Evolutionary conservation across 2,329 filamentous ascomycete genomes (phyloP).

Genomic region (Didymella pinodella): DNA sequence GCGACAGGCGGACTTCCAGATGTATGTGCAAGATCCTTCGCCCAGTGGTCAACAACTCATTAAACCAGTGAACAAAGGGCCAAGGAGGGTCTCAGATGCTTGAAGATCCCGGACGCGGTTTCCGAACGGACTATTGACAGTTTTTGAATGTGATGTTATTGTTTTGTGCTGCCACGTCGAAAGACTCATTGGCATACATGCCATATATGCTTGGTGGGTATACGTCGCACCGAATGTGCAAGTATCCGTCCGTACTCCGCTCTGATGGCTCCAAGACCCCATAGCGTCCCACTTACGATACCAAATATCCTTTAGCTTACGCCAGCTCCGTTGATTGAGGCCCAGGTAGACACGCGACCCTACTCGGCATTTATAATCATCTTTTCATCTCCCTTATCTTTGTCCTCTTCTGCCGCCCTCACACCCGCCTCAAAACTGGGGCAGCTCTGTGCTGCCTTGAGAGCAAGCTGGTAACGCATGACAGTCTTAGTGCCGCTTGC

Average conservation of each 20-base stretch:
- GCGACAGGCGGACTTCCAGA: too few species aligned
- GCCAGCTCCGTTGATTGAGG: background rate
- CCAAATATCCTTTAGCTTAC: background rate
- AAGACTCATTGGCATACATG: background rate
- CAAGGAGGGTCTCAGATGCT: too few species aligned
- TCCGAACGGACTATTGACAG: too few species aligned
- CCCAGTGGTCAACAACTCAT: too few species aligned
- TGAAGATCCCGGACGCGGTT: too few species aligned
- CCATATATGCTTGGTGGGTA: background rate
- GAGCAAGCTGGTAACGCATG: slow-evolving; percentile 39
- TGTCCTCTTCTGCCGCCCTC: slow-evolving; percentile 15
- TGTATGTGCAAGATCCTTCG: too few species aligned
- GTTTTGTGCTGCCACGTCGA: background rate
- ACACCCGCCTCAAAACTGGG: slow-evolving; percentile 25
- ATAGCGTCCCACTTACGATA: background rate
- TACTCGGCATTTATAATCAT: slow-evolving; percentile 19
- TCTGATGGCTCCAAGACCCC: background rate
- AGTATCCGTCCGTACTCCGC: background rate
- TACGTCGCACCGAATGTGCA: background rate
- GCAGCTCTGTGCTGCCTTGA: slow-evolving; percentile 31
- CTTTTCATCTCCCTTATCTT: slow-evolving; percentile 8
- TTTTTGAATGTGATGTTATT: background rate
- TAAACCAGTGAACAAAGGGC: too few species aligned
- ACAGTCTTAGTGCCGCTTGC: slow-evolving; percentile 32
- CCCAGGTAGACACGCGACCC: background rate